Percentiles rank a stretch among this genome's conserved stretches.
Conservation (phyloP, 345 rosid species). For the Populus pruinosa region DNA sequence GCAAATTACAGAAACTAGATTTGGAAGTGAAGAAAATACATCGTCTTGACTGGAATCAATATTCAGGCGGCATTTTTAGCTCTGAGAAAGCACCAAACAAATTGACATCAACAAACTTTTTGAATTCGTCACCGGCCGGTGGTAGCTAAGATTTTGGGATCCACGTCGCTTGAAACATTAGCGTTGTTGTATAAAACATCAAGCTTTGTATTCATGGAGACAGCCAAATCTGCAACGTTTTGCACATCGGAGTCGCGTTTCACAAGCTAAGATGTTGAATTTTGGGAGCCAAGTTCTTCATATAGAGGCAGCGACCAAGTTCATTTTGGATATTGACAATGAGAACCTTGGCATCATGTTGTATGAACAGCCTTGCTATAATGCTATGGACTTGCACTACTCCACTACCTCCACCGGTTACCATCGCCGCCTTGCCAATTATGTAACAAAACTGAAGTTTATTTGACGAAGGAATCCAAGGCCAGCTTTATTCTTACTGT, state of each 20-base stretch:
- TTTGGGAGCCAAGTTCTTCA: no score
- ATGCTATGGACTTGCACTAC: no score
- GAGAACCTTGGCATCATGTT: no score
- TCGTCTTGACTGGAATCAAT: not conserved
- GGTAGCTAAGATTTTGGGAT: not conserved
- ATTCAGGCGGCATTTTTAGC: slow-evolving; percentile 5
- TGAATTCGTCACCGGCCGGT: not conserved
- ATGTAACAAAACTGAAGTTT: no score
- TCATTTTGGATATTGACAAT: no score
- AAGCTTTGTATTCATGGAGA: slow-evolving; percentile 9
- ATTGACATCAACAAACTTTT: not conserved
- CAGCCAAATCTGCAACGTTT: not conserved
- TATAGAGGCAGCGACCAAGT: no score
- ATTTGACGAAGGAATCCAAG: no score
- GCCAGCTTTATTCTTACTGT: no score
- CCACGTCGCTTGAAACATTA: not conserved
- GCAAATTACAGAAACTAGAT: not conserved
- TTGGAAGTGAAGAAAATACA: not conserved
- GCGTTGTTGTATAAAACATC: slow-evolving; percentile 8
- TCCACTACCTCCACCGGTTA: no score
- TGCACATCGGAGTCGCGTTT: not conserved
- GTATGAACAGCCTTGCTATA: no score
- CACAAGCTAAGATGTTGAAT: not conserved
- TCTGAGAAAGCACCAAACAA: not conserved
- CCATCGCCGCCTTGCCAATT: no score